Percentiles rank a stretch among this genome's conserved stretches.
These are phyloP conservation scores for Polytolypa hystricis DNA, from an alignment of 2,329 filamentous ascomycete species.

Conservation along the genomic window DNA sequence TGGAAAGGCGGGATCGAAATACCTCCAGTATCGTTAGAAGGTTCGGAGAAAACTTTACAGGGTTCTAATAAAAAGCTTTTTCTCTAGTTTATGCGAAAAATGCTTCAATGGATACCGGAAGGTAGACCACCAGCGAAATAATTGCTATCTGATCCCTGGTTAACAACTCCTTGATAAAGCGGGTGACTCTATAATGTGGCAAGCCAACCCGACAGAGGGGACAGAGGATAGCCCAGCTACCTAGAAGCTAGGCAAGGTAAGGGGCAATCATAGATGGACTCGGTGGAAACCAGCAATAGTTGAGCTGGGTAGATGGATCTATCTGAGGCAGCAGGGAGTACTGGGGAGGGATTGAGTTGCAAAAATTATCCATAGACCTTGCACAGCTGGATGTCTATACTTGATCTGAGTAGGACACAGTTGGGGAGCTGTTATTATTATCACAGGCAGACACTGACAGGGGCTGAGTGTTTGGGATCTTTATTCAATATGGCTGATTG, in stretches of 20 bases:
- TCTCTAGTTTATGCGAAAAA: constrained; percentile 19
- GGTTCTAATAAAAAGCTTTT: constrained; percentile 18
- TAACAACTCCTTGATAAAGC: too few species aligned
- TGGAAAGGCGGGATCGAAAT: constrained; percentile 8
- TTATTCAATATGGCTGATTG: constrained; percentile 72
- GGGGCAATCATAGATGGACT: background rate
- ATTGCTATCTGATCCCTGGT: constrained; percentile 19
- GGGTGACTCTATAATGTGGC: too few species aligned
- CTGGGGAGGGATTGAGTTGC: background rate
- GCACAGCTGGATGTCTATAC: background rate
- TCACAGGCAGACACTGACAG: background rate
- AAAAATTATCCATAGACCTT: constrained; percentile 1
- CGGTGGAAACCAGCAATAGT: background rate
- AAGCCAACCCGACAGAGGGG: too few species aligned
- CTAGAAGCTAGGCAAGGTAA: too few species aligned
- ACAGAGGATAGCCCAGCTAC: too few species aligned
- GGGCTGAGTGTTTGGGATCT: background rate
- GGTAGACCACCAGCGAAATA: constrained; percentile 14
- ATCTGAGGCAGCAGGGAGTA: background rate
- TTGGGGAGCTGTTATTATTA: background rate
- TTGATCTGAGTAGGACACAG: constrained; percentile 1
- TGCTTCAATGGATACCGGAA: constrained; percentile 19
- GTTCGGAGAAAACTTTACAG: constrained; percentile 16
- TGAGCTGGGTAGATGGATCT: constrained; percentile 4
- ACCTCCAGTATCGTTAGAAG: constrained; percentile 14